These are phyloP conservation scores for Citropsis articulata DNA, from an alignment of 345 rosid species.

Conservation along the genomic window DNA sequence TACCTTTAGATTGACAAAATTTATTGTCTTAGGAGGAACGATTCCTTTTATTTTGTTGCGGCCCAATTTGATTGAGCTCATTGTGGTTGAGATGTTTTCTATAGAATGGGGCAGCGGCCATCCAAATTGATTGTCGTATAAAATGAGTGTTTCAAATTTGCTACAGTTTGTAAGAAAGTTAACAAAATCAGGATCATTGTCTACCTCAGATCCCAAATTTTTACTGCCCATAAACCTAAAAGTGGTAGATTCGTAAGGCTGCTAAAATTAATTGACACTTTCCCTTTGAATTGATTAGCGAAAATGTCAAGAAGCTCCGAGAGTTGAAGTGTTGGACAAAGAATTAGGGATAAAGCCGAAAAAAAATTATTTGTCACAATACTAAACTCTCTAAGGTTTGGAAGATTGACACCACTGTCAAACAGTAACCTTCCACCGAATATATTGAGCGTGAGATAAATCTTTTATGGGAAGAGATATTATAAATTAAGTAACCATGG, in stretches of 20 bases:
- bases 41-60: background rate
- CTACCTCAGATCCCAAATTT: background rate
- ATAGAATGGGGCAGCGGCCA: background rate
- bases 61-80: background rate
- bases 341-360: background rate
- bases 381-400: background rate
- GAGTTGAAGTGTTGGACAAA: slow-evolving; percentile 3
- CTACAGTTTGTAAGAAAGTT: background rate
- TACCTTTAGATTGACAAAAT: background rate
- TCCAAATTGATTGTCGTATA: background rate
- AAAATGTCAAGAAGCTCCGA: background rate
- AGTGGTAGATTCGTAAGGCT: background rate
- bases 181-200: background rate
- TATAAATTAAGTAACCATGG: slow-evolving; percentile 8
- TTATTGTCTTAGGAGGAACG: slow-evolving; percentile 7
- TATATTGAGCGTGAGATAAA: background rate
- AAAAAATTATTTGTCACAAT: background rate
- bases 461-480: background rate
- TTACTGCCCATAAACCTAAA: background rate
- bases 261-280: background rate
- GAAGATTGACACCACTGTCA: slow-evolving; percentile 13
- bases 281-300: background rate
- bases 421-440: slow-evolving; percentile 9
- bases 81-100: slow-evolving; percentile 3
- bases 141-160: background rate